phyloP scores from a whole-genome alignment of 371 early-diverging fungal genomes.

The Mortierella sp. region DNA sequence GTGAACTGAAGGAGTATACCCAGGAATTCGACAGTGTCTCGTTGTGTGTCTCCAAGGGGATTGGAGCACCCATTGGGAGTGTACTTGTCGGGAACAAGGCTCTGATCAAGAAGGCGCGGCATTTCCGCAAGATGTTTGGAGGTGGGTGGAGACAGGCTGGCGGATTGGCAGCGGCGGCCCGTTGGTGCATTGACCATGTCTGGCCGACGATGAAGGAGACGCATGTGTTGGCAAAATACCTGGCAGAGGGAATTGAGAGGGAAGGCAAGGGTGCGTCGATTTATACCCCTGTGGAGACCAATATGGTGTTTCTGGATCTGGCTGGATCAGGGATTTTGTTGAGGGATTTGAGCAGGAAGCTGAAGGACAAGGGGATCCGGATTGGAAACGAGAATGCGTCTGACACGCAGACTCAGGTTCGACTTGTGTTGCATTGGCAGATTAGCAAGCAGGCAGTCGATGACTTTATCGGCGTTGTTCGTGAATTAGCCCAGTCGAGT shows the following conservation, averaged over 20 bases:
- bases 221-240: conserved; percentile 72
- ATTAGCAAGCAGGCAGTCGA: conserved; percentile 33
- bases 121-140: conserved; percentile 92
- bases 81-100: conserved; percentile 78
- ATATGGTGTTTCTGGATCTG: conserved; percentile 87
- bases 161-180: conserved; percentile 79
- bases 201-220: conserved; percentile 77
- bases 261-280: conserved; percentile 70
- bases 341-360: conserved; percentile 24
- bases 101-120: conserved; percentile 84
- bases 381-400: conserved; percentile 36
- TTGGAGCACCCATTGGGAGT: conserved; percentile 94
- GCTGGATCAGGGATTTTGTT: conserved; percentile 35
- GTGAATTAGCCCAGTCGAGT: conserved; percentile 15
- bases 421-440: conserved; percentile 53
- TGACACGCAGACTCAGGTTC: conserved; percentile 32
- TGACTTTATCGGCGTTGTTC: conserved; percentile 30
- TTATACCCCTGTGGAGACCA: conserved; percentile 82
- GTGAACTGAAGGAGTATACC: conserved; percentile 75
- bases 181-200: conserved; percentile 73
- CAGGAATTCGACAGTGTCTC: conserved; percentile 84
- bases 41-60: conserved; percentile 92
- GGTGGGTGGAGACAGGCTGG: conserved; percentile 95
- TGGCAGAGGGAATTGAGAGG: conserved; percentile 71
- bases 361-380: conserved; percentile 36